Base-by-base conservation (phyloP, 192 early-diverging fungal genomes). In the Bifiguratus adelaidae region DNA sequence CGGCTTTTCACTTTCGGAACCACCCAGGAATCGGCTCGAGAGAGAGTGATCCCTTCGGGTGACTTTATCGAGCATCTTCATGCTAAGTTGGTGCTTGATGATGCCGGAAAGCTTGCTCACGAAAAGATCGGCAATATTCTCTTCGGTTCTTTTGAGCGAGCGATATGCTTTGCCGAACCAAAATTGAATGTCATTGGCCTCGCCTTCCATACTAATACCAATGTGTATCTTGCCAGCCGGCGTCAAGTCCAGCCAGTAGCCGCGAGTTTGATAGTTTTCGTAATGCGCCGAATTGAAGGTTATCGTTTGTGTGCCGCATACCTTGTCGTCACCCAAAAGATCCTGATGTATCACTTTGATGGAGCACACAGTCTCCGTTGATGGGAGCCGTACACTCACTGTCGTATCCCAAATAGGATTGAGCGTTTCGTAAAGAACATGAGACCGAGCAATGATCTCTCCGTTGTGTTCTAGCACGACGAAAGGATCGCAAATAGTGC, bases 331-430 rank as follows among this genome's bases (percentile, higher is more conserved):
- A 16, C 67, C 63, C 21, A 70, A 41, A 36, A 65, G 56, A 47
- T 82, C 80, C 29, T 67, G 66, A 32, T 79, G 75, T 47, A 51
- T 70, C 6, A 82, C 66, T 19, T 61, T 42, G 0, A 53, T 58
- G 0, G 54, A 20, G 7, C 70, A 47, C 24, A 78, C 71, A 0
- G 58, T 53, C 1, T 64, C 63, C 25, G 67, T 49, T 30, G 76
- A 60, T 3, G 53, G 63, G 21, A 87, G 45, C 8, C 69, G 68
- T 29, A 80, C 59, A 44, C 87, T 78, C 56, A 85, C 83, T 20
- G 73, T 66, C 58, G 87, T 73, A 46, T 89, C 81, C 87, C 87
- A 89, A 20, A 81, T 69, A 15, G 83, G 85, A 44, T 87, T 86
- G 4, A 77, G 60, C 2, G 82, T 81, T 28, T 78, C 77, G 43